Conservation (phyloP, 2,329 filamentous ascomycete species). For the Ciborinia camelliae region DNA sequence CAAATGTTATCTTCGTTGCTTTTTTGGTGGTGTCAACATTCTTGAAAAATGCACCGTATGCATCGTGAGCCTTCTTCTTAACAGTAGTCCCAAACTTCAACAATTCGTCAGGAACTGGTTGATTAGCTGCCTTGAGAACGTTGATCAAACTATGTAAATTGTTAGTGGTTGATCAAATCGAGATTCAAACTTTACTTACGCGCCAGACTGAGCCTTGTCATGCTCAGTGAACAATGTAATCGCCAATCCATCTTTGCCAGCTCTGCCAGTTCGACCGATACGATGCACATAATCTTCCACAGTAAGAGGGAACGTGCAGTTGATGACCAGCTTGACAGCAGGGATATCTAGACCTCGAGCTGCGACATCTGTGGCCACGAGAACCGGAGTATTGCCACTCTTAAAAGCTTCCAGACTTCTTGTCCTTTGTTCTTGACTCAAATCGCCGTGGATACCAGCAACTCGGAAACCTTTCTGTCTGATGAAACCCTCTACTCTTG, state of each 20-base stretch:
- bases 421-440: constrained; percentile 85
- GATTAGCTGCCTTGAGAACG: constrained; percentile 88
- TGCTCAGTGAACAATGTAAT: constrained; percentile 94
- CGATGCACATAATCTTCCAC: constrained; percentile 98
- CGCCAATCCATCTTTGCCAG: constrained; percentile 82
- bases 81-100: constrained; percentile 97
- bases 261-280: constrained; percentile 91
- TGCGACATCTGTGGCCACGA: constrained; percentile 95
- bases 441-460: constrained; percentile 88
- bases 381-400: constrained; percentile 70
- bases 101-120: constrained; percentile 83
- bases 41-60: constrained; percentile 94
- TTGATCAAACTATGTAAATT: constrained; percentile 70
- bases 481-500: constrained; percentile 80
- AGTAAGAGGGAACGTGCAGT: constrained; percentile 76
- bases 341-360: constrained; percentile 93
- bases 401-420: constrained; percentile 90
- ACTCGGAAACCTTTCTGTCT: constrained; percentile 75
- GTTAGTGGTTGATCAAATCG: constrained; percentile 29
- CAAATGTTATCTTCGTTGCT: constrained; percentile 90
- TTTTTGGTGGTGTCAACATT: constrained; percentile 80
- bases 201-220: constrained; percentile 87
- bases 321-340: constrained; percentile 89
- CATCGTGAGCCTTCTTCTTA: constrained; percentile 96
- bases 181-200: constrained; percentile 54